Evolutionary conservation across 305 asterid species (phyloP).

Genomic region (Caryopteris hybrid): DNA sequence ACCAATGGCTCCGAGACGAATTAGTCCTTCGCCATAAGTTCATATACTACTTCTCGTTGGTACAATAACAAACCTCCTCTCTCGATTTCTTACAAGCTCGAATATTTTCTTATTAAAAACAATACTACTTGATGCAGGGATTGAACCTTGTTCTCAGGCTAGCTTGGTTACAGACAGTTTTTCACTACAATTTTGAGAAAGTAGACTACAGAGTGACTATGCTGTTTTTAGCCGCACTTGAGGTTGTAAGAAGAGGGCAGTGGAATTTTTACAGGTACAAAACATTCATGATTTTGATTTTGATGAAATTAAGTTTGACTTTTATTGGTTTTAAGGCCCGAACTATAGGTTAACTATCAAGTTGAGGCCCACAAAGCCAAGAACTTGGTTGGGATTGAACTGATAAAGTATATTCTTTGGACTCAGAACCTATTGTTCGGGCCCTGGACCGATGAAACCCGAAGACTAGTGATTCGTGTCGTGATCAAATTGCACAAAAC

Average conservation of each 20-base stretch:
- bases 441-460: too few relatives aligned
- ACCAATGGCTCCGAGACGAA: constrained; percentile 85
- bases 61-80: too few relatives aligned
- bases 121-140: constrained; percentile 44
- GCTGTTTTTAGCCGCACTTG: constrained; percentile 80
- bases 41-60: constrained; percentile 77
- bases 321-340: too few relatives aligned
- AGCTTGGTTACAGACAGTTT: constrained; percentile 85
- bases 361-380: too few relatives aligned
- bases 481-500: background rate
- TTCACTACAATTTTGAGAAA: constrained; percentile 67
- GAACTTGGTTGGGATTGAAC: too few relatives aligned
- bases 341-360: too few relatives aligned
- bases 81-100: too few relatives aligned
- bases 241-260: constrained; percentile 81
- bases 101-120: background rate
- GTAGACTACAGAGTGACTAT: constrained; percentile 76
- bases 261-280: constrained; percentile 84
- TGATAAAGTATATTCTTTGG: too few relatives aligned
- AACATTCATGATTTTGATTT: background rate
- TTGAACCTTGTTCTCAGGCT: constrained; percentile 63
- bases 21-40: constrained; percentile 53
- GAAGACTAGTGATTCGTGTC: background rate
- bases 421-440: too few relatives aligned
- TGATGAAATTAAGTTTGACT: too few relatives aligned